Evolutionary conservation across 176 grass and related monocot genomes (phyloP).

Genomic region (Saccharum spontaneum): DNA sequence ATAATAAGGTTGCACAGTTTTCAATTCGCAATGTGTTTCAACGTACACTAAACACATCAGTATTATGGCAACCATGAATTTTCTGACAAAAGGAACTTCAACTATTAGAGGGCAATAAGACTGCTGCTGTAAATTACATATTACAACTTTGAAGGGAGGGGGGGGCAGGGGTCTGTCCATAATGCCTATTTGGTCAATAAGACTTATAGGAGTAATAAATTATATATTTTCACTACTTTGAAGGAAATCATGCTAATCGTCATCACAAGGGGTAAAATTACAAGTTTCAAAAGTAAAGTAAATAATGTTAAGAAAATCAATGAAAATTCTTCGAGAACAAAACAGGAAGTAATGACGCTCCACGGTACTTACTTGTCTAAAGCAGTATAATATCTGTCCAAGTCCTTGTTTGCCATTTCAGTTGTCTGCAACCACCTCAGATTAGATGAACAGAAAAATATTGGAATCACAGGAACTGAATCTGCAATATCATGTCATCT

Average conservation of each 20-base stretch:
- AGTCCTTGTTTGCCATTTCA: conserved; percentile 99
- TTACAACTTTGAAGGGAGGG: background rate
- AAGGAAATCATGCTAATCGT: background rate
- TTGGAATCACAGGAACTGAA: conserved; percentile 22
- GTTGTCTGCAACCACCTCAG: conserved; percentile 66
- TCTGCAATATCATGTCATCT: conserved; percentile 32
- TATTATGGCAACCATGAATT: background rate
- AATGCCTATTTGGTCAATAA: background rate
- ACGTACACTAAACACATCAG: background rate
- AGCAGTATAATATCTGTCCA: conserved; percentile 90
- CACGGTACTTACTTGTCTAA: conserved; percentile 73
- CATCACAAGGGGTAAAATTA: conserved; percentile 6
- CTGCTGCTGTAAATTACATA: background rate
- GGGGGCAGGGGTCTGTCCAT: background rate
- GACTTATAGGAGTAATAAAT: background rate
- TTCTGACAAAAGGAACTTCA: background rate
- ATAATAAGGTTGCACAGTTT: background rate
- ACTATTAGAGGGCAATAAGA: background rate
- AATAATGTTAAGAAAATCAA: conserved; percentile 19
- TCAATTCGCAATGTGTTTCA: background rate
- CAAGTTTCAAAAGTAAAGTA: conserved; percentile 17
- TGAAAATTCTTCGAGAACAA: background rate
- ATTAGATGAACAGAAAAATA: conserved; percentile 35
- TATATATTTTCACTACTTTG: background rate
- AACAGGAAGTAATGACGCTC: background rate